Evolutionary conservation across 164 flowering plant species (phyloP), one percentile per base, ranked within the genome.

Genomic region (Annona squamosa): DNA sequence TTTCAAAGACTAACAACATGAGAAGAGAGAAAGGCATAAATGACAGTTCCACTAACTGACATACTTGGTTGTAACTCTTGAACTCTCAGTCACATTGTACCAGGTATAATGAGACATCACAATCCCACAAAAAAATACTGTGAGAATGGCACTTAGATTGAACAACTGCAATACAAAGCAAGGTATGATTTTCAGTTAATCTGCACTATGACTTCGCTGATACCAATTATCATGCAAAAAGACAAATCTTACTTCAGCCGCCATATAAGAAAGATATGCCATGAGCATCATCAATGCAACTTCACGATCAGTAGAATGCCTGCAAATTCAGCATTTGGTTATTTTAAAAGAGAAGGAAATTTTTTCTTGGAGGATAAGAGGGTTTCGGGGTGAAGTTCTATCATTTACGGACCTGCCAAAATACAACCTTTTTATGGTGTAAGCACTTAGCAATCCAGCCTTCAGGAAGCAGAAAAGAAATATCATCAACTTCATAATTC

Each of bases 281-380:
- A 94, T 94, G 73, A 94, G 97, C 63, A 94, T 90, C 98, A 91
- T 92, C 45, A 91, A 81, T 65, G 98, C 92, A 79, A 93, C 94
- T 80, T 93, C 97, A 69, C 97, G 92, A 83, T 91, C 97, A 56
- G 98, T 93, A 13, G 98, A 93, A 79, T 93, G 96, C 89, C 98
- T 91, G 84, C 3, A 81, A 80, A 68, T 10, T 44, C 16, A 64
- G 63, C n/a, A 26, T 43, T 41, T 71, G 17, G 18, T 4, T 61
- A 46, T 67, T 67, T 19, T 63, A 9, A 63, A 73, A 48, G 4
- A 72, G 61, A 67, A 26, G 12, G 41, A 71, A n/a, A 72, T 26
- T 26, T 26, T 26, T 56, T 6, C 7, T 7, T 56, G 61, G 61
- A 56, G 7, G 61, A 56, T 56, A 56, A 56, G 16, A 56, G 7